These are phyloP conservation scores for Talaromyces thailandensis DNA, from an alignment of 495 filamentous ascomycete genomes.

Conservation along the genomic window DNA sequence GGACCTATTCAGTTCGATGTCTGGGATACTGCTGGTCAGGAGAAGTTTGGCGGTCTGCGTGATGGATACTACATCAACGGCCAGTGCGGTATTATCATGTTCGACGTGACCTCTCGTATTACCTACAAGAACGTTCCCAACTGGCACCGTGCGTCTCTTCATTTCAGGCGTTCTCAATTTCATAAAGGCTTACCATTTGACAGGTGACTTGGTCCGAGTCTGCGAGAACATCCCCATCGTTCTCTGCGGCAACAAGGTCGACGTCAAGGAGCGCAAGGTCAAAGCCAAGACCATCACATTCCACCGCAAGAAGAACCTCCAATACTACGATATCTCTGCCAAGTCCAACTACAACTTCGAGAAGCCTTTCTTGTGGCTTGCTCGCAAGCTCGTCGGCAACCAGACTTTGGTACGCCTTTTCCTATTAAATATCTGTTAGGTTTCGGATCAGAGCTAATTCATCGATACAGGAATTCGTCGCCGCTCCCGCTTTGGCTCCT, in stretches of 20 bases:
- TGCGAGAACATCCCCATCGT: slow-evolving; percentile 99
- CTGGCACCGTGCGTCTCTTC: slow-evolving; percentile 89
- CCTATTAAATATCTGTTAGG: slow-evolving; percentile 11
- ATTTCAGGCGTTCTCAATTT: background rate
- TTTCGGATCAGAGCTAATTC: background rate
- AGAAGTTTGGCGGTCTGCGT: slow-evolving; percentile 99
- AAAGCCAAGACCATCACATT: slow-evolving; percentile 99
- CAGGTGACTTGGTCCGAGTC: slow-evolving; percentile 97
- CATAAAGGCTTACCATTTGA: background rate
- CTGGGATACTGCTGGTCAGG: slow-evolving; percentile 99
- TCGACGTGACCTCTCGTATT: slow-evolving; percentile 98
- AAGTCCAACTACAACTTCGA: slow-evolving; percentile 99
- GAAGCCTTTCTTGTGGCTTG: slow-evolving; percentile 99
- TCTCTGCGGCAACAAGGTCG: slow-evolving; percentile 98
- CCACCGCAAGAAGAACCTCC: slow-evolving; percentile 99
- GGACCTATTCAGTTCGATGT: slow-evolving; percentile 98
- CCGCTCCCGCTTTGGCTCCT: slow-evolving; percentile 86
- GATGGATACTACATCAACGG: slow-evolving; percentile 99
- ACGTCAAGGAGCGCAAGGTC: slow-evolving; percentile 99
- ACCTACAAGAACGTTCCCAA: slow-evolving; percentile 99
- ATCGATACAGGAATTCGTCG: slow-evolving; percentile 78
- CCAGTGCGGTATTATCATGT: slow-evolving; percentile 99
- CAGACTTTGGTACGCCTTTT: slow-evolving; percentile 60
- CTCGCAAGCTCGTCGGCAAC: slow-evolving; percentile 96
- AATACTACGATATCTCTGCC: slow-evolving; percentile 99